Conservation (phyloP, 73 alveolate species). For the Stentor roeselii region DNA sequence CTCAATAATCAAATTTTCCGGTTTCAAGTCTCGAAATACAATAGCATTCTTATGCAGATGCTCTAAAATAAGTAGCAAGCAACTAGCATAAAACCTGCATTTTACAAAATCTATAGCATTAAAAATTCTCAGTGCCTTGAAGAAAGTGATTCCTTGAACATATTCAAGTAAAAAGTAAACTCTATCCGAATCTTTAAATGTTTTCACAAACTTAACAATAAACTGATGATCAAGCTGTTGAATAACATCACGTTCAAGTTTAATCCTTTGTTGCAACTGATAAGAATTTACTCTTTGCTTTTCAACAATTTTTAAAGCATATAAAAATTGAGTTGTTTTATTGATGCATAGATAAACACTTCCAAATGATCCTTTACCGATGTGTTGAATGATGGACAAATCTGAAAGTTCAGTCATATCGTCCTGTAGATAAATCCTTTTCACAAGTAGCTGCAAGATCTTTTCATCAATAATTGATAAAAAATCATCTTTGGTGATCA, state of each 20-base stretch:
- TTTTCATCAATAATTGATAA: background rate
- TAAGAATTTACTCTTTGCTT: background rate
- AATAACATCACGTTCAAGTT: background rate
- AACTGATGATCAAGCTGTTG: background rate
- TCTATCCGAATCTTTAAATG: slow-evolving; percentile 17
- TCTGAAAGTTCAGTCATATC: slow-evolving; percentile 3
- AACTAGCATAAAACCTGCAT: background rate
- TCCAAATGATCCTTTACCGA: background rate
- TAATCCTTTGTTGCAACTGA: background rate
- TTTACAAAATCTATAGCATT: background rate
- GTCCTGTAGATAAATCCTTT: slow-evolving; percentile 7
- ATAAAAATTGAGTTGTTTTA: background rate
- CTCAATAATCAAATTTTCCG: slow-evolving; percentile 14
- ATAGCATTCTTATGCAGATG: background rate
- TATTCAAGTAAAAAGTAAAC: slow-evolving; percentile 13
- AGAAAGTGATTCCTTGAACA: background rate
- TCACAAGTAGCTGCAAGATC: background rate
- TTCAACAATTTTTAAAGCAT: background rate
- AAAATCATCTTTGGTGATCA: background rate
- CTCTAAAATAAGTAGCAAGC: slow-evolving; percentile 22
- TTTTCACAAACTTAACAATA: background rate
- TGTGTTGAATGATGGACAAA: background rate
- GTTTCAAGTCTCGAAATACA: background rate
- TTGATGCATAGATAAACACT: background rate
- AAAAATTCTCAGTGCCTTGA: background rate